phyloP scores from a whole-genome alignment of 2,329 filamentous ascomycete genomes.

The Claviceps capensis region DNA sequence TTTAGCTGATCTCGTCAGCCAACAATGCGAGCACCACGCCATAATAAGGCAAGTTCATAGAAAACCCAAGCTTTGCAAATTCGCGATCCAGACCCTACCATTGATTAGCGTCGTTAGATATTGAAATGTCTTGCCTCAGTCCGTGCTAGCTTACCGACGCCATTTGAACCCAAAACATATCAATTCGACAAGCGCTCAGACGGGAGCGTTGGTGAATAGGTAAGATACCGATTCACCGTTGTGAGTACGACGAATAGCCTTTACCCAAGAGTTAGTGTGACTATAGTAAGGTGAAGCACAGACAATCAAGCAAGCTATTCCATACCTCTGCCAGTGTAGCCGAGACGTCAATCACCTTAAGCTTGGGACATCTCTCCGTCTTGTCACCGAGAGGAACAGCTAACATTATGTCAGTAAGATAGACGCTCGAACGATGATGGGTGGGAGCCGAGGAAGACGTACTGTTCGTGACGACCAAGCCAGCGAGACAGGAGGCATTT shows the following conservation, averaged over 20 bases:
- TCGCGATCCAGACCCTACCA: background rate
- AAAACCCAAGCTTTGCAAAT: background rate
- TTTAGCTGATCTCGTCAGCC: background rate
- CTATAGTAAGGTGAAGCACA: background rate
- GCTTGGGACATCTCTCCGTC: conserved; percentile 61
- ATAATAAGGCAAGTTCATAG: background rate
- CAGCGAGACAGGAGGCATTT: conserved; percentile 62
- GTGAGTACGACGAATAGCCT: conserved; percentile 55
- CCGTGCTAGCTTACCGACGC: background rate
- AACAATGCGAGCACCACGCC: background rate
- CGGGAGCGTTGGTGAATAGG: conserved; percentile 53
- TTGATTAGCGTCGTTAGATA: background rate
- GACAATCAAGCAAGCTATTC: background rate
- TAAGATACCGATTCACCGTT: conserved; percentile 54
- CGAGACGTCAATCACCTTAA: conserved; percentile 86
- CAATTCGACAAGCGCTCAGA: conserved; percentile 15
- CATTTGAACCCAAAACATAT: background rate
- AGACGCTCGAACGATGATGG: background rate
- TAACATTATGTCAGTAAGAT: conserved; percentile 13
- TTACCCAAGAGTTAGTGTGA: background rate
- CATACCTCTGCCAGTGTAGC: conserved; percentile 57
- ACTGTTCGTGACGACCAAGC: conserved; percentile 82
- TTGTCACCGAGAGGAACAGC: conserved; percentile 52
- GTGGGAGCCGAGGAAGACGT: conserved; percentile 10
- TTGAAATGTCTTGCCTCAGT: background rate